Evolutionary conservation across 306 rosid species (phyloP).

Genomic region (Sphenostylis stenocarpa): DNA sequence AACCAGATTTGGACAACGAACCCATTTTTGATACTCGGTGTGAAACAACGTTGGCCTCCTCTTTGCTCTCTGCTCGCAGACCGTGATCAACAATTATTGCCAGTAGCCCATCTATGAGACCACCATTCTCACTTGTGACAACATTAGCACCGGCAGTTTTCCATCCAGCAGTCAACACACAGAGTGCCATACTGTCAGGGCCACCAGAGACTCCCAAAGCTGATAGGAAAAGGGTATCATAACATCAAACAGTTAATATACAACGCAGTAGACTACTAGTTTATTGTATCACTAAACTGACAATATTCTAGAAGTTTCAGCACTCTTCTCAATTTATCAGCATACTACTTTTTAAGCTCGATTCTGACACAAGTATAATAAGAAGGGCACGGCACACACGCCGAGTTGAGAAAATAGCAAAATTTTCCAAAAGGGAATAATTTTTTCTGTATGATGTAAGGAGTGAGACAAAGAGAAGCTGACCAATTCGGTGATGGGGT

Average conservation of each 20-base stretch:
- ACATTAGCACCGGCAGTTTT: constrained; percentile 54
- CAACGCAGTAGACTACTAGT: background rate
- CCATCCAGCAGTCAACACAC: constrained; percentile 80
- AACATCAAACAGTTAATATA: constrained; percentile 12
- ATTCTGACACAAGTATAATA: background rate
- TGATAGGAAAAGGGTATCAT: constrained; percentile 31
- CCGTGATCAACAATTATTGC: constrained; percentile 86
- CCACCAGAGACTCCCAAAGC: constrained; percentile 99
- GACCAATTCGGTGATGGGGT: constrained; percentile 82
- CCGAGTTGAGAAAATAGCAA: background rate
- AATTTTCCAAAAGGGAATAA: background rate
- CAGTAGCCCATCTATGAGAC: constrained; percentile 68
- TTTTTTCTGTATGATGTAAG: background rate
- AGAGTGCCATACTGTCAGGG: constrained; percentile 86
- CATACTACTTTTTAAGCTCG: constrained; percentile 1
- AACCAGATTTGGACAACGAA: constrained; percentile 18
- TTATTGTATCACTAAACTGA: background rate
- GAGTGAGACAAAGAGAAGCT: constrained; percentile 1
- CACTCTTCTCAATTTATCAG: background rate
- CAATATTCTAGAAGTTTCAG: background rate
- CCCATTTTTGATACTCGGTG: constrained; percentile 72
- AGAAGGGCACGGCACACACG: constrained; percentile 23
- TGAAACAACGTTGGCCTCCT: constrained; percentile 68
- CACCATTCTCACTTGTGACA: constrained; percentile 40
- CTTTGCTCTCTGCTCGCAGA: constrained; percentile 88